phyloP scores from a whole-genome alignment of 305 asterid species.

The Vinca major region DNA sequence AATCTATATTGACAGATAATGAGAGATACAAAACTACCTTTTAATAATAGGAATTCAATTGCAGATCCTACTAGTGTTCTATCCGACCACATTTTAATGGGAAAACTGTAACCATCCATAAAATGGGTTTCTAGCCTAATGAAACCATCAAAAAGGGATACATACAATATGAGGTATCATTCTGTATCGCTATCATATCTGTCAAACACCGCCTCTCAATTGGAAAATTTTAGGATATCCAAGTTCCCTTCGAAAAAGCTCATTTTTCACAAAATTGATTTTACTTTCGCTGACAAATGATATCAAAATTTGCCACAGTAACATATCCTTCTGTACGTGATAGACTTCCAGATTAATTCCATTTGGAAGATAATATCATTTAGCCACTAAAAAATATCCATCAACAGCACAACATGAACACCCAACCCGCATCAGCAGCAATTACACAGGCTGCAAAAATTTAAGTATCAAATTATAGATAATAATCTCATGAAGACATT shows the following conservation, averaged over 20 bases:
- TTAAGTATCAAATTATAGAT: too few relatives aligned
- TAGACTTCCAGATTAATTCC: neutral
- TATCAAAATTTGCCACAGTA: neutral
- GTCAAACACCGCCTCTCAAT: too few relatives aligned
- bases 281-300: neutral
- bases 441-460: too few relatives aligned
- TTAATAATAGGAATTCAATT: conserved; percentile 5
- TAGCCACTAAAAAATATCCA: too few relatives aligned
- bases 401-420: too few relatives aligned
- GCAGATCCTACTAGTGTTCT: conserved; percentile 22
- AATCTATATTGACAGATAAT: neutral
- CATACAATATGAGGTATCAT: conserved; percentile 23
- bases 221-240: conserved; percentile 12
- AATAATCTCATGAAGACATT: too few relatives aligned
- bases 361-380: too few relatives aligned
- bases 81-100: conserved; percentile 32
- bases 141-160: conserved; percentile 27
- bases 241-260: neutral
- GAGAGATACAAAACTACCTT: neutral
- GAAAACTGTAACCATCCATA: conserved; percentile 33
- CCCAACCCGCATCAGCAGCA: too few relatives aligned
- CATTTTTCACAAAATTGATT: conserved; percentile 5
- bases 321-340: conserved; percentile 6
- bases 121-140: conserved; percentile 32
- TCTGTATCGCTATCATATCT: too few relatives aligned